These are phyloP conservation scores for Dendrobium huoshanense DNA, from an alignment of 106 monocot species.

Conservation along the genomic window DNA sequence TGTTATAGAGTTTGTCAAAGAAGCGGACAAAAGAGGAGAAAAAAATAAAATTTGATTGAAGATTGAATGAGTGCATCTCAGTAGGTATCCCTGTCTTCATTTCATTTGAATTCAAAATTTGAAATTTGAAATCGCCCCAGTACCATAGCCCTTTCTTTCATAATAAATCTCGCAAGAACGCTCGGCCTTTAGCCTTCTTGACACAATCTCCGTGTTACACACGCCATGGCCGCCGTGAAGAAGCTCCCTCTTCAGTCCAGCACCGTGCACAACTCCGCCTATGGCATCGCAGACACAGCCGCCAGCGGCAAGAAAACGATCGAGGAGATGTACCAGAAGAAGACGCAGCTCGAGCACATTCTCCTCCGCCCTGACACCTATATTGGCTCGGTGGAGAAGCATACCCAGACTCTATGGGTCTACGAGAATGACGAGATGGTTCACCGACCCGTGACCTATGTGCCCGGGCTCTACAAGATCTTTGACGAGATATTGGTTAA, in stretches of 20 bases:
- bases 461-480: slow-evolving; percentile 98
- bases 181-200: neutral
- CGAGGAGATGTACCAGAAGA: slow-evolving; percentile 97
- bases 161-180: neutral
- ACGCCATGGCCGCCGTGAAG: slow-evolving; percentile 28
- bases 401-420: slow-evolving; percentile 86
- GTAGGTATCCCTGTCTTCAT: too few species aligned
- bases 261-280: slow-evolving; percentile 48
- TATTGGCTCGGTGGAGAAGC: slow-evolving; percentile 90
- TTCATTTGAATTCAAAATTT: neutral
- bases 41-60: too few species aligned
- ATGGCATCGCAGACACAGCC: neutral
- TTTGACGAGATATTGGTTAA: slow-evolving; percentile 99
- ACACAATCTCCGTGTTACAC: slow-evolving; percentile 40
- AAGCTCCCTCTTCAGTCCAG: slow-evolving; percentile 70
- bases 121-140: neutral
- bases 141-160: neutral
- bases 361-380: slow-evolving; percentile 97
- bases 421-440: slow-evolving; percentile 73
- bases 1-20: too few species aligned
- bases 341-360: slow-evolving; percentile 99
- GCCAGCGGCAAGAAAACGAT: slow-evolving; percentile 47
- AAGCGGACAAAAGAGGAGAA: too few species aligned
- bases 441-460: slow-evolving; percentile 58
- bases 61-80: too few species aligned